Conservation (phyloP, 108 stramenopile genomes). For the Chaetoceros tenuissimus region DNA sequence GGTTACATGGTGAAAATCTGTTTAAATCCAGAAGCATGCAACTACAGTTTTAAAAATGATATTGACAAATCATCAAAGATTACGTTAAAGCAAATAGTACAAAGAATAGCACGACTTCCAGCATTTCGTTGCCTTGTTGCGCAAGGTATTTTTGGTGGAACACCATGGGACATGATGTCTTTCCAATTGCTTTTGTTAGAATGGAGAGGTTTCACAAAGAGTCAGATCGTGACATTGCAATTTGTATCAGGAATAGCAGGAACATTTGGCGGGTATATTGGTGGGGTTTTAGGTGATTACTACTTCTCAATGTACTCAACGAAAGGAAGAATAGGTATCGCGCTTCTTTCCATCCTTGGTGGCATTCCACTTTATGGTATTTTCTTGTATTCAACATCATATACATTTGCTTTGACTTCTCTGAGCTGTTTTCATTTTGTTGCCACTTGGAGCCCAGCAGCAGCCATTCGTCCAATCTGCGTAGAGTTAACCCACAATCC, state of each 20-base stretch:
- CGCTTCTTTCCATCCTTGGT: slow-evolving; percentile 20
- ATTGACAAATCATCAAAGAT: slow-evolving; percentile 13
- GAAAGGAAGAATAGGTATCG: slow-evolving; percentile 28
- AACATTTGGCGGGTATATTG: slow-evolving; percentile 31
- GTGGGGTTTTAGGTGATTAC: slow-evolving; percentile 38
- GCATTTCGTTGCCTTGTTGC: slow-evolving; percentile 41
- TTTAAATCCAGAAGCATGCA: too few species aligned
- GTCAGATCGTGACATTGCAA: slow-evolving; percentile 41
- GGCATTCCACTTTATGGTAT: slow-evolving; percentile 36
- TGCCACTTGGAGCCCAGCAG: slow-evolving; percentile 31
- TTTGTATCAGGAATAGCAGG: slow-evolving; percentile 20
- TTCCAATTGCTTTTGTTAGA: slow-evolving; percentile 39
- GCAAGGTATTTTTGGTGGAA: slow-evolving; percentile 38
- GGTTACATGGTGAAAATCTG: slow-evolving; percentile 12
- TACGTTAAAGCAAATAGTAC: slow-evolving; percentile 26
- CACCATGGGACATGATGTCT: slow-evolving; percentile 51
- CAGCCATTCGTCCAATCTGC: slow-evolving; percentile 44
- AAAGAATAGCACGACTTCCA: slow-evolving; percentile 29
- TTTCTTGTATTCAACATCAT: slow-evolving; percentile 31
- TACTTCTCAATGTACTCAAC: slow-evolving; percentile 9
- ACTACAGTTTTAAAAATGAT: too few species aligned
- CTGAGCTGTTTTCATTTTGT: slow-evolving; percentile 29
- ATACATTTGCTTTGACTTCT: slow-evolving; percentile 19
- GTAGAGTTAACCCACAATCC: slow-evolving; percentile 34
- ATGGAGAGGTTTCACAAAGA: slow-evolving; percentile 37